Evolutionary conservation across 208 protist species (phyloP).

Genomic region (Blastocrithidia nonstop): DNA sequence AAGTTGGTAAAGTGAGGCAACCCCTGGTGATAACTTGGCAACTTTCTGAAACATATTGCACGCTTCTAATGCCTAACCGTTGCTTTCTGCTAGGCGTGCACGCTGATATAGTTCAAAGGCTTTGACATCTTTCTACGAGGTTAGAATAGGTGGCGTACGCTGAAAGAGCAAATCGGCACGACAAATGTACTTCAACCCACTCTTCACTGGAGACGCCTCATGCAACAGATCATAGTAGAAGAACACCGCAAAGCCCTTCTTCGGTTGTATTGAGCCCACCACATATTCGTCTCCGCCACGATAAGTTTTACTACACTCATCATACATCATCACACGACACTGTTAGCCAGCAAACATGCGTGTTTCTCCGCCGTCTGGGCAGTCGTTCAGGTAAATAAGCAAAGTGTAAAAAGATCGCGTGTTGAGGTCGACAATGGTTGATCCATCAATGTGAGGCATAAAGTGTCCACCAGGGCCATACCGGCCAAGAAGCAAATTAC

Average conservation of each 20-base stretch:
- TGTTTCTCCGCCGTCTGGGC: slow-evolving; percentile 59
- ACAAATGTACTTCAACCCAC: slow-evolving; percentile 74
- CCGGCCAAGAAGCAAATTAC: slow-evolving; percentile 64
- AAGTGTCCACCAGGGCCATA: slow-evolving; percentile 83
- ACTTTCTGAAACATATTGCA: slow-evolving; percentile 66
- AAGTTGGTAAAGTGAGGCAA: slow-evolving; percentile 71
- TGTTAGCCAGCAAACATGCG: slow-evolving; percentile 65
- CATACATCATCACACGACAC: slow-evolving; percentile 35
- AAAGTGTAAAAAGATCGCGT: slow-evolving; percentile 80
- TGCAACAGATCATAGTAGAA: slow-evolving; percentile 82
- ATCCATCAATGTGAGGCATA: slow-evolving; percentile 82
- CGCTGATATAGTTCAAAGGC: slow-evolving; percentile 68
- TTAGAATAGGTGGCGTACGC: slow-evolving; percentile 56
- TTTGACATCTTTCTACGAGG: slow-evolving; percentile 23
- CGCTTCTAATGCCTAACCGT: slow-evolving; percentile 40
- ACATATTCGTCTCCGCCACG: slow-evolving; percentile 22
- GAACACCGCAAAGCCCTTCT: slow-evolving; percentile 59
- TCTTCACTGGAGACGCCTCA: slow-evolving; percentile 54
- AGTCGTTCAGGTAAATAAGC: slow-evolving; percentile 83
- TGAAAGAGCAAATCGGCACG: slow-evolving; percentile 75
- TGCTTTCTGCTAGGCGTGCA: slow-evolving; percentile 56
- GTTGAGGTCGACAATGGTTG: slow-evolving; percentile 76
- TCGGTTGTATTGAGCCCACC: slow-evolving; percentile 33
- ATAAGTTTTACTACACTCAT: slow-evolving; percentile 30
- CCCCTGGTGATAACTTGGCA: slow-evolving; percentile 42